Conservation (phyloP, 2,329 filamentous ascomycete genomes). For the Colletotrichum costaricense region DNA sequence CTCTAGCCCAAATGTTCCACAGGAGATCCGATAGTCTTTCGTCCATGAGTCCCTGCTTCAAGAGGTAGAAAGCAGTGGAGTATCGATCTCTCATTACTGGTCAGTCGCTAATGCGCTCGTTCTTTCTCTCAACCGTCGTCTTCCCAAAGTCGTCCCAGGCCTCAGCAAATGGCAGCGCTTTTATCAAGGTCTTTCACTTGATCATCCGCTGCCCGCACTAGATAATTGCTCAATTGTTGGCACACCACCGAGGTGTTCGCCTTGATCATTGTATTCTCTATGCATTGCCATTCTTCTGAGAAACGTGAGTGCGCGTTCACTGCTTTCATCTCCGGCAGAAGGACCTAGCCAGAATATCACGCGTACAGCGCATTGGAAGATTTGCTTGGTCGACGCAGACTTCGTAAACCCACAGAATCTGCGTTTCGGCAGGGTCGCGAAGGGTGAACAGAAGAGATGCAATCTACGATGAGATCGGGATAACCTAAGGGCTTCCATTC, state of each 20-base stretch:
- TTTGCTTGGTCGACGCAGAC: constrained; percentile 29
- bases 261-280: not conserved
- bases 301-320: not conserved
- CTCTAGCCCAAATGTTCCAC: constrained; percentile 4
- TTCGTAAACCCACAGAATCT: constrained; percentile 28
- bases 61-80: not conserved
- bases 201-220: not conserved
- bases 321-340: not conserved
- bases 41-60: not conserved
- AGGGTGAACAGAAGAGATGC: constrained; percentile 27
- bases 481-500: not conserved
- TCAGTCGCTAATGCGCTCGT: not conserved
- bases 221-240: not conserved
- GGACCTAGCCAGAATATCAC: constrained; percentile 32
- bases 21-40: constrained; percentile 3
- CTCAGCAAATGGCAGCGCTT: not conserved
- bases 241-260: not conserved
- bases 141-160: not conserved
- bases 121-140: not conserved
- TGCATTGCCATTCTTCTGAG: not conserved
- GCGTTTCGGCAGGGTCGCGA: not conserved
- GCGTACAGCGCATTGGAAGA: constrained; percentile 20
- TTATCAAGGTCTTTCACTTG: not conserved
- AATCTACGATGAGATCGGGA: not conserved
- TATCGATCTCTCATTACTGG: not conserved